phyloP scores from a whole-genome alignment of 768 basidiomycete genomes.

The Hypholoma sublateritium region DNA sequence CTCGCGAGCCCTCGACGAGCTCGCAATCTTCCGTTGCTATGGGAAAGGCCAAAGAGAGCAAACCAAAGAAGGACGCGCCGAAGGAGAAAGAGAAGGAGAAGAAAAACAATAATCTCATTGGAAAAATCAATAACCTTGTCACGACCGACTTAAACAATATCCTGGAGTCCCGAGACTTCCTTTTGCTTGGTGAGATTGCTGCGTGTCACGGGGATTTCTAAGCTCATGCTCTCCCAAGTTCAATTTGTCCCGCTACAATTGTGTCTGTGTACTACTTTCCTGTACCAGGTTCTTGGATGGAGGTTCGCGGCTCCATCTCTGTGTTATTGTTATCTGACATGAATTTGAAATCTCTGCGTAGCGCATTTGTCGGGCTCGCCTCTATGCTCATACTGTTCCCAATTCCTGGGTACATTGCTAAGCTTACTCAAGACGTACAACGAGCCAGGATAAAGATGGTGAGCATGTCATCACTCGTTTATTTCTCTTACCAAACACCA shows the following conservation, averaged over 20 bases:
- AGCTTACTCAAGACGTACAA: conserved; percentile 48
- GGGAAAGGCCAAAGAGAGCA: background rate
- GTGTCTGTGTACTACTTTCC: conserved; percentile 35
- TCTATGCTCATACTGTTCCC: conserved; percentile 55
- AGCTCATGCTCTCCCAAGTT: conserved; percentile 10
- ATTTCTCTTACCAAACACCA: background rate
- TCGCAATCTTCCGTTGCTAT: background rate
- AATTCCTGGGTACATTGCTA: conserved; percentile 55
- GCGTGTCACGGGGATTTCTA: background rate
- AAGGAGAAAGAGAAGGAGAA: conserved; percentile 17
- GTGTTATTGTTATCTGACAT: background rate
- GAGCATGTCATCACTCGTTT: background rate
- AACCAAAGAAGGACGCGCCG: background rate
- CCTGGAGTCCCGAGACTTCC: conserved; percentile 32
- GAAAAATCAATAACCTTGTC: conserved; percentile 76
- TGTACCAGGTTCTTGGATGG: conserved; percentile 47
- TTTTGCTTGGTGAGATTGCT: conserved; percentile 21
- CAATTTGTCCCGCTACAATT: conserved; percentile 43
- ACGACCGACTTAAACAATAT: conserved; percentile 56
- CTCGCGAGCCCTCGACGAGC: background rate
- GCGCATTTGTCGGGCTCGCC: conserved; percentile 58
- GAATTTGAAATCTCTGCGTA: conserved; percentile 15
- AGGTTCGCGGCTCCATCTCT: conserved; percentile 24
- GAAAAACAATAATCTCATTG: conserved; percentile 46
- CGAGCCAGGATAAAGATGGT: conserved; percentile 46